Base-by-base conservation (phyloP, 192 early-diverging fungal genomes). In the Linnemannia exigua region DNA sequence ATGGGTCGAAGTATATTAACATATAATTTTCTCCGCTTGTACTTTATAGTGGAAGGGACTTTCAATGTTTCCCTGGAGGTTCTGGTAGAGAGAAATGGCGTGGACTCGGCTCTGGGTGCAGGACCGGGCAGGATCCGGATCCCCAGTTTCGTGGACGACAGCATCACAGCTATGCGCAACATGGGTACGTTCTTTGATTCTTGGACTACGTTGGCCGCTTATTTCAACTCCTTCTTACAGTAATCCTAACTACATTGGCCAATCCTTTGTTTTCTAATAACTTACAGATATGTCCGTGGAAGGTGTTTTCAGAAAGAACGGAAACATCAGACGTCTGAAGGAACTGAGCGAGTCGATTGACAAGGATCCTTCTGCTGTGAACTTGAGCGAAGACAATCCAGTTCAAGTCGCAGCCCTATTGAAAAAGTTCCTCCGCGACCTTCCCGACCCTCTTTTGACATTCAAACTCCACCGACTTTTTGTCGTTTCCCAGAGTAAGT, bases 261-360 rank as follows among this genome's bases (percentile, higher is more conserved):
- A 51, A 72, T 58, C 33, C 46, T 20, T 37, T n/a, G 28, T 54
- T 63, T 61, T 68, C 20, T 38, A 11, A 11, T 36, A 2, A 36
- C n/a, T 8, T 52, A 48, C 68, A 84, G 84, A 86, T 81, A 90
- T 99, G 91, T 91, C 93, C 1, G 93, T 96, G 25, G 98, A 99
- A 83, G 98, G 98, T 11, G 95, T 99, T 15, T 99, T 99, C 90
- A 89, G 98, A 79, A 99, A 99, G 89, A 99, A 99, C 84, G 98
- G 98, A 11, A 99, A 99, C 79, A 98, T 99, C 80, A 88, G 96
- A 76, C 89, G 95, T 22, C 88, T 99, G 70, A 98, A 97, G 72
- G 95, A 96, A 41, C 80, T 97, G 20, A 93, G 93, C 6, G 98
- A 98, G 44, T 86, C 92, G 0, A 91, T 99, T 33, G 98, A 99